Base-by-base conservation (phyloP, 2,329 filamentous ascomycete species). In the Arthrobotrys conoides region DNA sequence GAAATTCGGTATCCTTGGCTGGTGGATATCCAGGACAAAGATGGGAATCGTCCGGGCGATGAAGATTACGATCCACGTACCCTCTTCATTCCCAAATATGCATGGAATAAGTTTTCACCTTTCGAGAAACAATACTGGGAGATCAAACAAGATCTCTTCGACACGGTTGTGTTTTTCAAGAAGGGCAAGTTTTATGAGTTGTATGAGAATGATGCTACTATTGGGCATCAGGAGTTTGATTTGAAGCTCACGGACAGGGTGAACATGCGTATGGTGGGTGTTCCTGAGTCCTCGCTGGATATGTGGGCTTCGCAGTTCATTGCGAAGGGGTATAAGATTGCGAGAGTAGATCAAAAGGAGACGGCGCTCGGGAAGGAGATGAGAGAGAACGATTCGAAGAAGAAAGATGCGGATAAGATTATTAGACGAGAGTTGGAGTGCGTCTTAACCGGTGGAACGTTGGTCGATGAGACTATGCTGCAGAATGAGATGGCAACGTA, bases 81-180 rank as follows among this genome's bases (percentile, higher is more conserved):
- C 0, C 88, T 99, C n/a, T 97, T 91, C 84, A 92, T 99, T 38
- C 96, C 96, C 0, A 92, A 93, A 0, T 83, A 87, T 38, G 93
- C 93, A 0, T 97, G 91, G 90, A 86, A 86, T 33, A 91, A 92
- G 27, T 97, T 99, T 83, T 96, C 94, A 0, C 89, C 95, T 0
- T 99, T 99, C 81, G 96, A 99, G 85, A 96, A 94, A 84, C 96
- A 99, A 83, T 99, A 99, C 84, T 99, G 96, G 96, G 93, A 97
- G 83, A 98, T 99, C 84, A 99, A 99, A 86, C 92, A 94, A 84
- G 97, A 97, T 82, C 93, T 96, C 81, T 98, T 93, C 92, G 94
- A 97, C 81, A 97, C 94, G 0, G 91, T 99, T 55, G 95, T 99
- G 16, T 99, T 99, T 85, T 99, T 99, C 90, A 99, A 98, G 85